These are phyloP conservation scores for Colletotrichum coccodes DNA, from an alignment of 2,329 filamentous ascomycete species.

Conservation along the genomic window DNA sequence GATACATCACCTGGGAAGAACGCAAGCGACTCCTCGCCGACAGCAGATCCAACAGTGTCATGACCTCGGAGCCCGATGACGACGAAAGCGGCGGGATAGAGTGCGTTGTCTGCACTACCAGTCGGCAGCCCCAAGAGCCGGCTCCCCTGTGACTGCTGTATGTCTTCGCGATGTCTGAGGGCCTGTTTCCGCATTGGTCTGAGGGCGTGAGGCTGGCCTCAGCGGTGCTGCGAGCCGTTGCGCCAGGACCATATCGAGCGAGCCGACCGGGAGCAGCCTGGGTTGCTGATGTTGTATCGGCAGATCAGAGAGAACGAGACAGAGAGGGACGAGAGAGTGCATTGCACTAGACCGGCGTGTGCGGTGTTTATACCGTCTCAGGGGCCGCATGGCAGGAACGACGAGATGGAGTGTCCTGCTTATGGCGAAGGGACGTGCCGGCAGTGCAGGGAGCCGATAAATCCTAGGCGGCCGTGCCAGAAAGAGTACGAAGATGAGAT, in stretches of 20 bases:
- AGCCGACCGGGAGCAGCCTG: slow-evolving; percentile 5
- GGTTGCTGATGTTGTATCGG: slow-evolving; percentile 18
- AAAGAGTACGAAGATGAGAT: slow-evolving; percentile 32
- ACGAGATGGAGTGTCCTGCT: slow-evolving; percentile 21
- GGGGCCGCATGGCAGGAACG: neutral
- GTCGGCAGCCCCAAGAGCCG: neutral
- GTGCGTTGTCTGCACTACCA: slow-evolving; percentile 19
- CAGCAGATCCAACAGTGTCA: neutral
- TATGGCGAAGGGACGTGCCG: slow-evolving; percentile 30
- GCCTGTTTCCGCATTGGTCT: slow-evolving; percentile 28
- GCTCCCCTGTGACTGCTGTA: slow-evolving; percentile 31
- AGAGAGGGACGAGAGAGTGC: slow-evolving; percentile 9
- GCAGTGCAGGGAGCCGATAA: slow-evolving; percentile 5
- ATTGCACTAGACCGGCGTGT: slow-evolving; percentile 31
- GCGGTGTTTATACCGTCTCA: slow-evolving; percentile 29
- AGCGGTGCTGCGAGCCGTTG: slow-evolving; percentile 31
- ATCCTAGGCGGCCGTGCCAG: slow-evolving; percentile 32
- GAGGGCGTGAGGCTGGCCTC: slow-evolving; percentile 29
- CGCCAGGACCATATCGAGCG: slow-evolving; percentile 15
- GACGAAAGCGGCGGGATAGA: neutral
- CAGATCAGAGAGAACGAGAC: slow-evolving; percentile 28
- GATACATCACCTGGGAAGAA: slow-evolving; percentile 20
- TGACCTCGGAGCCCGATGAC: neutral
- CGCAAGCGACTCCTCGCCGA: slow-evolving; percentile 19
- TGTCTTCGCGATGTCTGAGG: slow-evolving; percentile 31